Percentiles rank a stretch among this genome's conserved stretches.
Conservation (phyloP, 169 alveolate species). For the Plasmodium gonderi region DNA sequence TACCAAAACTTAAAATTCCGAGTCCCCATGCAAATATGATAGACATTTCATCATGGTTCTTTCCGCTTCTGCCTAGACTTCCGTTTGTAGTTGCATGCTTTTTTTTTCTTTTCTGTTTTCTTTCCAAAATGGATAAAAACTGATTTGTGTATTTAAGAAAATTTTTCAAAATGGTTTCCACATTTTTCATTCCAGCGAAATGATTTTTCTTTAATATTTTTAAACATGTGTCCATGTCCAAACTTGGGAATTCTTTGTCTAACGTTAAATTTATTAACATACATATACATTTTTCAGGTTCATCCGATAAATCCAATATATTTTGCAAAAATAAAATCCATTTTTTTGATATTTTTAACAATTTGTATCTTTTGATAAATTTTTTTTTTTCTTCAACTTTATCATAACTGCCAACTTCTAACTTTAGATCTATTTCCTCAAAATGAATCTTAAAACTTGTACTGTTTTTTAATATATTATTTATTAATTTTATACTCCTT, state of each 20-base stretch:
- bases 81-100: neutral
- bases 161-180: slow-evolving; percentile 24
- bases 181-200: slow-evolving; percentile 15
- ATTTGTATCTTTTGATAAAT: slow-evolving; percentile 44
- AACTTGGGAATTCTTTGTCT: slow-evolving; percentile 9
- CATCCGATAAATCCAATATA: slow-evolving; percentile 37
- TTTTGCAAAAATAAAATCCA: slow-evolving; percentile 35
- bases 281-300: slow-evolving; percentile 39
- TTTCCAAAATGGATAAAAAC: slow-evolving; percentile 10
- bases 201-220: slow-evolving; percentile 14
- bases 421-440: neutral
- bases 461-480: slow-evolving; percentile 16
- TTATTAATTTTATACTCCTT: slow-evolving; percentile 20
- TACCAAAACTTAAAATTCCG: slow-evolving; percentile 41
- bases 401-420: neutral
- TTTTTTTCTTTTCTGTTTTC: neutral
- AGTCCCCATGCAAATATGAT: slow-evolving; percentile 66
- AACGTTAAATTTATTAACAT: slow-evolving; percentile 44
- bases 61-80: neutral
- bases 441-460: neutral
- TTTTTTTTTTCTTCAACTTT: neutral
- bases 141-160: slow-evolving; percentile 26
- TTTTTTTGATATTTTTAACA: slow-evolving; percentile 20
- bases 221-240: slow-evolving; percentile 23
- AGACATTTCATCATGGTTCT: slow-evolving; percentile 9